A percentile compares a stretch with the other conserved stretches of the same genome.
Conservation (phyloP, 106 monocot species). For the Allium sativum region DNA sequence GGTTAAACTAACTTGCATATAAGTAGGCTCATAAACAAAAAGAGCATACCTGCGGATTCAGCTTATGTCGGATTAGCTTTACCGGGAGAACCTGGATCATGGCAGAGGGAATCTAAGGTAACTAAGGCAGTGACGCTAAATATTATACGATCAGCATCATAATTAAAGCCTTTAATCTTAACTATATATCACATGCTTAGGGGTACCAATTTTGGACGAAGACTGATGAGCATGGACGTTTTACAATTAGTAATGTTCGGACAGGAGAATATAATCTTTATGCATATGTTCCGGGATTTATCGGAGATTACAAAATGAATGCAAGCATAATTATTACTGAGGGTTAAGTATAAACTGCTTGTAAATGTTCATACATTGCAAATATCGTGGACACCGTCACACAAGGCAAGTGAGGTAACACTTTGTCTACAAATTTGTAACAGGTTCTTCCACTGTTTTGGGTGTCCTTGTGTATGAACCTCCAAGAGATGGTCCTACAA, state of each 20-base stretch:
- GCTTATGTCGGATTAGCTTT: conserved; percentile 61
- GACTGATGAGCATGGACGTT: conserved; percentile 30
- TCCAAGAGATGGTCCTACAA: conserved; percentile 66
- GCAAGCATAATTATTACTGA: conserved; percentile 28
- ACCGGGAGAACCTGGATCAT: conserved; percentile 68
- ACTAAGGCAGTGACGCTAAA: not conserved
- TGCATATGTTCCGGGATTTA: conserved; percentile 73
- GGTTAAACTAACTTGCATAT: too few species aligned
- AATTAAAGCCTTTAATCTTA: too few species aligned
- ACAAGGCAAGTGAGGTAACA: too few species aligned
- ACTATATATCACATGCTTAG: conserved; percentile 7
- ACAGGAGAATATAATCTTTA: conserved; percentile 67
- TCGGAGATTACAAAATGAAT: conserved; percentile 64
- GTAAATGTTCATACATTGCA: too few species aligned
- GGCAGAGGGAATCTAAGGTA: conserved; percentile 77
- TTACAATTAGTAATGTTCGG: conserved; percentile 42
- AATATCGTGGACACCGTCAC: too few species aligned
- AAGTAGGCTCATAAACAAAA: conserved; percentile 24
- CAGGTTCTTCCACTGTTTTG: conserved; percentile 30
- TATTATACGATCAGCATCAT: not conserved
- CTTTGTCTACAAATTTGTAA: too few species aligned
- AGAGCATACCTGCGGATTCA: conserved; percentile 19
- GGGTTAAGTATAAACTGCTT: conserved; percentile 9
- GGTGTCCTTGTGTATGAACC: conserved; percentile 45
- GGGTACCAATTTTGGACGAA: conserved; percentile 92